Base-by-base conservation (phyloP, 305 asterid genomes). In the Rubia tinctorum region DNA sequence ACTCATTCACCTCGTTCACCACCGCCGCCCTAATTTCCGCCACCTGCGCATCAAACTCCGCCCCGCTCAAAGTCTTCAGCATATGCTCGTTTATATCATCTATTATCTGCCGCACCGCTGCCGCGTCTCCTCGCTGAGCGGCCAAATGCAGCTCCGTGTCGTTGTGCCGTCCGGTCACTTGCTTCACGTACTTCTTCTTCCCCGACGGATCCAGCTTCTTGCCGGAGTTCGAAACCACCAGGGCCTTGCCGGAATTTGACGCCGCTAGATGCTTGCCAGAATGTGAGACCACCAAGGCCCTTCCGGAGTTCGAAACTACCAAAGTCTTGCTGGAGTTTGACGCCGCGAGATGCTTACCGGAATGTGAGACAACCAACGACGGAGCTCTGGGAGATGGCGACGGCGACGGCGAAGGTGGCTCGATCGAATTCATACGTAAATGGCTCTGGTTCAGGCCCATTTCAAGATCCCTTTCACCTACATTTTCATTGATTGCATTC, bases 1-100 rank as follows among this genome's bases (percentile, higher is more conserved):
- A 74, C 73, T 88, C 98, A 81, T 92, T 92, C 2, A 90, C 89
- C 89, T 92, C 98, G 75, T 87, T 92, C 76, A 90, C 98, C 66
- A 92, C 84, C 49, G 96, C 89, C 42, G 85, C 83, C 84, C 96
- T 86, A 60, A 90, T 88, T 81, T 89, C 96, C 53, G 84, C 88
- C 69, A 88, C 90, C 84, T 88, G 94, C 0, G 87, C 90, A 69
- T 92, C 96, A 73, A 90, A 87, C 74, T 92, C 98, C 0, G 82
- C 86, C 47, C 88, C 92, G 55, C 86, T 78, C 80, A 76, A 45
- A 15, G 90, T 89, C 73, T 64, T 79, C 61, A 84, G 49, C 88
- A 88, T 88, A 39, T 85, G 88, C 80, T 77, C 87, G 64, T 88
- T 78, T 43, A 88, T 86, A 49, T 84, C 88, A 43, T 70, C 86